phyloP scores from a whole-genome alignment of 1,139 yeast species.

The Entelexis sorbosivorans region DNA sequence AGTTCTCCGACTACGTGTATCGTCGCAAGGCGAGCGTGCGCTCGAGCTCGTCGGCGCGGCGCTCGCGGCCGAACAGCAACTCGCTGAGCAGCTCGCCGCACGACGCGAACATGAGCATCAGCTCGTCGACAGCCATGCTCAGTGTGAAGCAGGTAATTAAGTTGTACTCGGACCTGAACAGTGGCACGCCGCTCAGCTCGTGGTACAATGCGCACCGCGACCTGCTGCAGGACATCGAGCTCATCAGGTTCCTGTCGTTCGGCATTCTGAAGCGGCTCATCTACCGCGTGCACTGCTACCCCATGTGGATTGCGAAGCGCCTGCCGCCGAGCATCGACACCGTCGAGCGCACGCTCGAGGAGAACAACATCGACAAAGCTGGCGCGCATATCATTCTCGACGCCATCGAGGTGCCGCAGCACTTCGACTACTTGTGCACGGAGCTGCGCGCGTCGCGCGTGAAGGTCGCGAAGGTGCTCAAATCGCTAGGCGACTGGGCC shows the following conservation, averaged over 20 bases:
- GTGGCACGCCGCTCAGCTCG: conserved; percentile 63
- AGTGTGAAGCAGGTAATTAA: conserved; percentile 40
- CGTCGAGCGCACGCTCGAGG: conserved; percentile 17
- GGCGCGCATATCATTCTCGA: conserved; percentile 7
- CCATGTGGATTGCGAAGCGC: conserved; percentile 34
- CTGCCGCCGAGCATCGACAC: conserved; percentile 6
- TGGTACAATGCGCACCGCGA: conserved; percentile 67
- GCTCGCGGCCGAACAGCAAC: conserved; percentile 6
- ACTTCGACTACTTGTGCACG: conserved; percentile 23
- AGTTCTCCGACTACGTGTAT: conserved; percentile 70
- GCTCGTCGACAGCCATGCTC: conserved; percentile 7
- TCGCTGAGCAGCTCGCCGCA: conserved; percentile 6
- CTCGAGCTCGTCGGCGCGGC: not conserved
- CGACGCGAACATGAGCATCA: conserved; percentile 1
- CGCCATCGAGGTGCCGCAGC: conserved; percentile 16
- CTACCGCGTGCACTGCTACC: conserved; percentile 69
- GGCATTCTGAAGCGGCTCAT: conserved; percentile 75
- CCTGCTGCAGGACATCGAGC: conserved; percentile 54
- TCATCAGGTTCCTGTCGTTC: conserved; percentile 73
- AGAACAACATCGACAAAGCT: conserved; percentile 13
- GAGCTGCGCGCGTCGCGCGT: conserved; percentile 22
- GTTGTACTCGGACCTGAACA: conserved; percentile 66
- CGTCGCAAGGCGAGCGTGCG: not conserved
- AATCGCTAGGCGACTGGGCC: conserved; percentile 23
- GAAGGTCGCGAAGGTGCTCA: conserved; percentile 18